phyloP scores from a whole-genome alignment of 345 rosid genomes.

The Citrus inodora region DNA sequence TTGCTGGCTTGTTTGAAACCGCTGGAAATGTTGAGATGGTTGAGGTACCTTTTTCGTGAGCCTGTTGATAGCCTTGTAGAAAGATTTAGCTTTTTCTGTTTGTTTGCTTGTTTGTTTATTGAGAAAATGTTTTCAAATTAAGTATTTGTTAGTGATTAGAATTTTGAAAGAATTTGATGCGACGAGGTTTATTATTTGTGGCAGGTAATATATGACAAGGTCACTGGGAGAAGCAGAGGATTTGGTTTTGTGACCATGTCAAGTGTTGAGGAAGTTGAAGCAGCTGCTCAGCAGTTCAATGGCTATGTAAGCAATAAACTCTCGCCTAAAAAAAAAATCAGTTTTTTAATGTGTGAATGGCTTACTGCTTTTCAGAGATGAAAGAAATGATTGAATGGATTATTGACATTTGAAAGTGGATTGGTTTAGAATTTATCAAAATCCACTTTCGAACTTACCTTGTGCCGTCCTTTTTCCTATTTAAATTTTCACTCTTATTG shows the following conservation, averaged over 20 bases:
- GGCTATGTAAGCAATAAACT: slow-evolving; percentile 68
- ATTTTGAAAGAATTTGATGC: neutral
- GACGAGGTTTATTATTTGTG: slow-evolving; percentile 22
- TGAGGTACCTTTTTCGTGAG: slow-evolving; percentile 49
- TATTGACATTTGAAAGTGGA: neutral
- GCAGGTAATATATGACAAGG: slow-evolving; percentile 92
- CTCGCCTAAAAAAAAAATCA: neutral
- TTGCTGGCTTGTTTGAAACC: slow-evolving; percentile 69
- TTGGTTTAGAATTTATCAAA: neutral
- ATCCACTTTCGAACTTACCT: neutral
- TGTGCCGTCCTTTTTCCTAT: neutral
- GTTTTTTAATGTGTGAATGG: too few relatives aligned
- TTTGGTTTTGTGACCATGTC: slow-evolving; percentile 99
- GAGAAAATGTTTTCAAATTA: neutral
- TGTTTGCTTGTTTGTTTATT: neutral
- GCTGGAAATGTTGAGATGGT: slow-evolving; percentile 95
- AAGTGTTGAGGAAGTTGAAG: slow-evolving; percentile 59
- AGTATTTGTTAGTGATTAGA: neutral
- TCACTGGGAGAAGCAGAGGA: slow-evolving; percentile 94
- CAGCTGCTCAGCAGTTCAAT: slow-evolving; percentile 79
- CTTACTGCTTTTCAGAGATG: neutral
- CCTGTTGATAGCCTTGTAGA: neutral
- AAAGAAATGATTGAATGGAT: too few relatives aligned
- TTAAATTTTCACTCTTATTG: neutral
- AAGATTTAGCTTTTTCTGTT: neutral